These are phyloP conservation scores for Ophioceras dolichostomum DNA, from an alignment of 2,329 filamentous ascomycete genomes.

Conservation along the genomic window DNA sequence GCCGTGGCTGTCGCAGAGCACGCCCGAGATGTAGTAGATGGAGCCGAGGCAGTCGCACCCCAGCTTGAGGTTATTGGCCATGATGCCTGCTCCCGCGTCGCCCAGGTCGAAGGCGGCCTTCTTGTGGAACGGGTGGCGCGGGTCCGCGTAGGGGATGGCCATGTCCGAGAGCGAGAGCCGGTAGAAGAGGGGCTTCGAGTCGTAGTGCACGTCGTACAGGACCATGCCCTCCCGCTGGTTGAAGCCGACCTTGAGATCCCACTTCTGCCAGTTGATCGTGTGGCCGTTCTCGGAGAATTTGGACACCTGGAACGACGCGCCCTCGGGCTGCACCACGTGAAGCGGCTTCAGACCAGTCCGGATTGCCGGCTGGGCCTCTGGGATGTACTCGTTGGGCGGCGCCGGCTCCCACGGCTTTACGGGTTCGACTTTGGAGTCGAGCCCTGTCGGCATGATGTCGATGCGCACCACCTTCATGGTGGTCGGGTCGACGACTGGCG, in stretches of 20 bases:
- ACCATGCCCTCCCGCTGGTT: slow-evolving; percentile 60
- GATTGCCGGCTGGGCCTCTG: slow-evolving; percentile 17
- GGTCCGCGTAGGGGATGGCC: slow-evolving; percentile 57
- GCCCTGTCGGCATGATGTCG: slow-evolving; percentile 56
- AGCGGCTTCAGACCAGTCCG: slow-evolving; percentile 43
- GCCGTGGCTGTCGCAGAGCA: slow-evolving; percentile 40
- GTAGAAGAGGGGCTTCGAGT: slow-evolving; percentile 52
- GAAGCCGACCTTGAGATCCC: slow-evolving; percentile 57
- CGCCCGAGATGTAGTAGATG: slow-evolving; percentile 51
- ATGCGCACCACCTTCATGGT: slow-evolving; percentile 56
- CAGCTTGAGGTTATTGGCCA: slow-evolving; percentile 56
- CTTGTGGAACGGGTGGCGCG: slow-evolving; percentile 50
- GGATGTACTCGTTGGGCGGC: slow-evolving; percentile 19
- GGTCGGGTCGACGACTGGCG: slow-evolving; percentile 51
- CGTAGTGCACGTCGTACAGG: slow-evolving; percentile 58
- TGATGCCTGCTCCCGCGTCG: slow-evolving; percentile 53
- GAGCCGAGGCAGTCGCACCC: slow-evolving; percentile 63
- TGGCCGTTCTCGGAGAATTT: slow-evolving; percentile 32
- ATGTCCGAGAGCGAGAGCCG: slow-evolving; percentile 57
- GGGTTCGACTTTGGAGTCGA: slow-evolving; percentile 35
- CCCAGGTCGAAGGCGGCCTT: slow-evolving; percentile 66
- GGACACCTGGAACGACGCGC: slow-evolving; percentile 36
- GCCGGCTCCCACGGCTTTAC: slow-evolving; percentile 25
- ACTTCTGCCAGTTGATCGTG: slow-evolving; percentile 49
- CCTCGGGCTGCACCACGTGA: slow-evolving; percentile 13